These are phyloP conservation scores for Mortierella sp. DNA, from an alignment of 371 early-diverging fungal genomes.

Conservation along the genomic window DNA sequence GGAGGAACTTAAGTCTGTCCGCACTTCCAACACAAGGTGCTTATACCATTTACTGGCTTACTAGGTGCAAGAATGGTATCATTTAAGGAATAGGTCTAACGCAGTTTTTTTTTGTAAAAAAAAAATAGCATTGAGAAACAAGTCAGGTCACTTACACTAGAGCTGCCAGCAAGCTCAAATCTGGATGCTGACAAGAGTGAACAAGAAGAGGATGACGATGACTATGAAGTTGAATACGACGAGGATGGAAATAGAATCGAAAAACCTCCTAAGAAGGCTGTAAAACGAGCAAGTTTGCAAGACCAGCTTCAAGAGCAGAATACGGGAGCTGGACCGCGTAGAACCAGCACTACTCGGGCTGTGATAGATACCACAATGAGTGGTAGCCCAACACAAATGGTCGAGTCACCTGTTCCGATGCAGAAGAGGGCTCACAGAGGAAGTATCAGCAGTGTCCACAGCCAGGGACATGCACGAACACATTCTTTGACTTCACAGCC, in stretches of 20 bases:
- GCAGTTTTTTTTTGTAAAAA: too few relatives aligned
- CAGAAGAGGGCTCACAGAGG: conserved; percentile 32
- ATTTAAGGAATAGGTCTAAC: neutral
- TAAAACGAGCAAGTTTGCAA: conserved; percentile 19
- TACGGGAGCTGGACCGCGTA: conserved; percentile 21
- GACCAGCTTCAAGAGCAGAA: conserved; percentile 10
- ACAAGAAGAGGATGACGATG: conserved; percentile 45
- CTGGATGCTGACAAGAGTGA: conserved; percentile 23
- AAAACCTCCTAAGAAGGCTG: conserved; percentile 15
- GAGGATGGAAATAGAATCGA: conserved; percentile 57
- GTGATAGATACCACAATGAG: conserved; percentile 17
- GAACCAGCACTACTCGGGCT: conserved; percentile 21
- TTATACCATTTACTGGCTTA: neutral
- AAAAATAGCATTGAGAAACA: conserved; percentile 38
- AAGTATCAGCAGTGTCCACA: conserved; percentile 48
- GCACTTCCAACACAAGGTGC: conserved; percentile 44
- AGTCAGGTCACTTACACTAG: conserved; percentile 32
- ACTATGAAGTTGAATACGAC: conserved; percentile 52
- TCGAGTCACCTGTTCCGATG: conserved; percentile 42
- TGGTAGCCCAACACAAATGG: conserved; percentile 32
- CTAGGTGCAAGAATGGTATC: neutral
- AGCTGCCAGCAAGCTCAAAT: conserved; percentile 6
- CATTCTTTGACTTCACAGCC: conserved; percentile 38
- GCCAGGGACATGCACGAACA: conserved; percentile 29
- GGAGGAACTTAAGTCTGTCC: conserved; percentile 30